Percentiles rank a stretch among this genome's conserved stretches.
Evolutionary conservation across 139 green algal genomes (phyloP).

Genomic region (Chlamydomonas applanata): DNA sequence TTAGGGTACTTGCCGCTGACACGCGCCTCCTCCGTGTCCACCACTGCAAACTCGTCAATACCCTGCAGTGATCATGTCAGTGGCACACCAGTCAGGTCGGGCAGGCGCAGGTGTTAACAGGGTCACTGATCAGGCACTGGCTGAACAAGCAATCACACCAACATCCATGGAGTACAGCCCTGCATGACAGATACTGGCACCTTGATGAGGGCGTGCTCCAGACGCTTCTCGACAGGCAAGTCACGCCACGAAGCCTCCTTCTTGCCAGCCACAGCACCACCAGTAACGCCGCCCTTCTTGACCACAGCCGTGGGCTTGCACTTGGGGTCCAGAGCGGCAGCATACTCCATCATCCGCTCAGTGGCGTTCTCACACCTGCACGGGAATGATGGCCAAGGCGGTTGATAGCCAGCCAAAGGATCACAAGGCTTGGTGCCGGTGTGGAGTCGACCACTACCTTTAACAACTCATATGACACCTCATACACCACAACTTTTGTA

Average conservation of each 20-base stretch:
- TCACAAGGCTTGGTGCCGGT: too few relatives aligned
- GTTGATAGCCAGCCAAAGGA: too few relatives aligned
- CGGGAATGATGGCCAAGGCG: too few relatives aligned
- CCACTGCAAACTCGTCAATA: conserved; percentile 88
- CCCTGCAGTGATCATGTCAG: conserved; percentile 41
- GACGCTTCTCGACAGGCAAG: conserved; percentile 77
- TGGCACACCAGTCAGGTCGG: neutral
- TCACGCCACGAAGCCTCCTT: conserved; percentile 79
- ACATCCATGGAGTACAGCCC: neutral
- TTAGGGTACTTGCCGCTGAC: conserved; percentile 66
- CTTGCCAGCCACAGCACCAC: conserved; percentile 12
- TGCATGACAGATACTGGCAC: conserved; percentile 7
- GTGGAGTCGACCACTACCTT: too few relatives aligned
- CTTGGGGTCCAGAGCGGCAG: conserved; percentile 89
- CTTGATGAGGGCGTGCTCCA: conserved; percentile 95
- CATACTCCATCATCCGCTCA: conserved; percentile 93
- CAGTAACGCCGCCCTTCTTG: conserved; percentile 51
- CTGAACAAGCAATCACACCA: neutral
- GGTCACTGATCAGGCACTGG: neutral
- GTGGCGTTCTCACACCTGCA: conserved; percentile 90
- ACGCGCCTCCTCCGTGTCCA: conserved; percentile 92
- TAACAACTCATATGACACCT: too few relatives aligned
- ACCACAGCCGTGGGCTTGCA: conserved; percentile 82
- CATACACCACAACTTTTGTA: too few relatives aligned
- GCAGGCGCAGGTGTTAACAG: neutral